Base-by-base conservation (phyloP, 1,284 basidiomycete species). In the Psilocybe mexicana region DNA sequence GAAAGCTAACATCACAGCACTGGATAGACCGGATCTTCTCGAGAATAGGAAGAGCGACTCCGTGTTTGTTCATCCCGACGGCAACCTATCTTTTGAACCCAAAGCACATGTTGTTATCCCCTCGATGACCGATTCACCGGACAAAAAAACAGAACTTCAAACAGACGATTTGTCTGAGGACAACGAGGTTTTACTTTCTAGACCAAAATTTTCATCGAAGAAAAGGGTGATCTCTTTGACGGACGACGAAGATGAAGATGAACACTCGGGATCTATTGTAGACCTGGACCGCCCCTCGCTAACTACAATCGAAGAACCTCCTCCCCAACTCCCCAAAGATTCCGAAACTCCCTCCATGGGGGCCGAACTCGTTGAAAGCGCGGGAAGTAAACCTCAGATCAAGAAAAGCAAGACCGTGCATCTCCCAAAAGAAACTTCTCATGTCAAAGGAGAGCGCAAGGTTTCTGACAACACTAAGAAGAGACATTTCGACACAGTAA, bases 1-100 rank as follows among this genome's bases (percentile, higher is more conserved):
- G 23, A 33, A 47, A 28, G 23, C 6, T 6, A 18, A 8, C 18
- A 7, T 42, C 40, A 12, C 12, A 30, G 24, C 14, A 49, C 18
- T 25, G 6, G n/a, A 49, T n/a, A 7, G 18, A n/a, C 26, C 36
- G 18, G 38, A 8, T 1, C 28, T 26, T 7, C 44, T 35, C 33
- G 38, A 40, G 14, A 40, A 44, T 28, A 44, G 24, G 49, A 14
- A 6, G n/a, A 33, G 14, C 14, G 38, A 35, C 26, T 51, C 59
- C 10, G 51, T 57, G 5, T 57, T 54, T 48, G 38, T 60, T 49
- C 43, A 57, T 54, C 28, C 46, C 25, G 14, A 46, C 50, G 59
- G 55, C 5, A 44, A 45, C 36, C 44, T 59, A 40, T 43, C 47
- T 18, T 44, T 54, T 23, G 26, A 42, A 7, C 45, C 57, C 25